Evolutionary conservation across 306 rosid species (phyloP), one percentile per base, ranked within the genome.

Genomic region (Spatholobus suberectus): DNA sequence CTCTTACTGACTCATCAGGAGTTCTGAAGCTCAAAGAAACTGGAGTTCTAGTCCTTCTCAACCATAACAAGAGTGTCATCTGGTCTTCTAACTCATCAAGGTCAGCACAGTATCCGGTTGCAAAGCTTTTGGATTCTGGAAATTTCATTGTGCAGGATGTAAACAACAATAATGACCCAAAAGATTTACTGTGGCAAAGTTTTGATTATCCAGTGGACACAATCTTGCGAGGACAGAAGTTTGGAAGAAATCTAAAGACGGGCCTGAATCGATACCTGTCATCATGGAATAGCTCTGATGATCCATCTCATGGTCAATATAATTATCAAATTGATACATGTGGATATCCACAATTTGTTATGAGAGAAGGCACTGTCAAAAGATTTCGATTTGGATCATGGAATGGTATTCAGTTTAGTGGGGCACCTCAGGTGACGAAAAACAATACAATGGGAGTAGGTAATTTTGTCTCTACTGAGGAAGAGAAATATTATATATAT

Each of bases 241-340:
- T 77, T 21, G 86, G 83, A 62, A 77, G 58, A 55, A 68, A 83
- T 51, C 67, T 71, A 4, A 47, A 10, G 2, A 67, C 62, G 5
- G 81, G 81, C 1, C 46, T 67, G 27, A 73, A 85, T 69, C 8
- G 82, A 11, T 21, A 29, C 26, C 0, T 78, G 15, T 65, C 82
- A n/a, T 52, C 85, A 35, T 73, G 87, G 89, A 80, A 41, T 57
- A 75, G 58, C 21, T 32, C 54, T 18, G 74, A 67, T 18, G 85
- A 85, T 37, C 88, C 88, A 27, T 79, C 85, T 55, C 41, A 24
- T 0, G 85, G 82, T 18, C 54, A 35, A 14, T 85, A 73, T 7
- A 54, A 15, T 8, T 80, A 40, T 57, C 66, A 52, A 44, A 10
- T 85, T 5, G 71, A 85, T 51, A 26, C 32, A 27, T 6, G 2